Conservation (phyloP, 768 basidiomycete species). For the Suillus luteus region DNA sequence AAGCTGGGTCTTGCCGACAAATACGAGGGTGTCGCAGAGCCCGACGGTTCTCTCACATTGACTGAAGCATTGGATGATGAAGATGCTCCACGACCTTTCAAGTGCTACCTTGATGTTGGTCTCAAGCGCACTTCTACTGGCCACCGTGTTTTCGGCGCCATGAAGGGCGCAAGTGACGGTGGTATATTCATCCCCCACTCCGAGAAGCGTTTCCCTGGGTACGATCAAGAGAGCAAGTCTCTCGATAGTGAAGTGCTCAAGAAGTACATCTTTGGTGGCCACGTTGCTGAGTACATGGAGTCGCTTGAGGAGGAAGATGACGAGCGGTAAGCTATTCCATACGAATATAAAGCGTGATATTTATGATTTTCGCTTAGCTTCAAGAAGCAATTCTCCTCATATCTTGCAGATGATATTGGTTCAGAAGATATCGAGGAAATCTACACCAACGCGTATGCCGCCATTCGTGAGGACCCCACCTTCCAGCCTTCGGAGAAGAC, state of each 20-base stretch:
- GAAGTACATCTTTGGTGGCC: conserved; percentile 97
- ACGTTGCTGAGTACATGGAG: conserved; percentile 99
- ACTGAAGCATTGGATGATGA: conserved; percentile 90
- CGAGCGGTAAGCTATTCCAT: conserved; percentile 61
- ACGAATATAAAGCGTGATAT: conserved; percentile 1
- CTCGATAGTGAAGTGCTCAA: conserved; percentile 93
- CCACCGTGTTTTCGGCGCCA: conserved; percentile 94
- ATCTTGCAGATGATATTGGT: conserved; percentile 93
- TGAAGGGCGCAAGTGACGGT: conserved; percentile 98
- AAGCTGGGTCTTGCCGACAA: conserved; percentile 98
- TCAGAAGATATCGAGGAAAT: conserved; percentile 98
- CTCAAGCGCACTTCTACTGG: conserved; percentile 97
- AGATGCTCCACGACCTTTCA: conserved; percentile 98
- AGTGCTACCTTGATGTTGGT: conserved; percentile 97
- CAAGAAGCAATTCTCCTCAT: conserved; percentile 96
- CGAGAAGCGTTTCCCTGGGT: conserved; percentile 98
- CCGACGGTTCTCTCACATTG: conserved; percentile 80
- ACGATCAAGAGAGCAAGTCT: conserved; percentile 88
- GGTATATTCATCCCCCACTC: conserved; percentile 98
- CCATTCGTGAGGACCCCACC: conserved; percentile 91
- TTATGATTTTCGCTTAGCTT: conserved; percentile 52
- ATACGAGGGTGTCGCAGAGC: conserved; percentile 92
- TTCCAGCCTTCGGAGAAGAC: conserved; percentile 91
- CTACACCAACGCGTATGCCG: conserved; percentile 88
- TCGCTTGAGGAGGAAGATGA: conserved; percentile 99